Evolutionary conservation across 164 flowering plant genomes (phyloP).

Genomic region (Liriodendron chinense): DNA sequence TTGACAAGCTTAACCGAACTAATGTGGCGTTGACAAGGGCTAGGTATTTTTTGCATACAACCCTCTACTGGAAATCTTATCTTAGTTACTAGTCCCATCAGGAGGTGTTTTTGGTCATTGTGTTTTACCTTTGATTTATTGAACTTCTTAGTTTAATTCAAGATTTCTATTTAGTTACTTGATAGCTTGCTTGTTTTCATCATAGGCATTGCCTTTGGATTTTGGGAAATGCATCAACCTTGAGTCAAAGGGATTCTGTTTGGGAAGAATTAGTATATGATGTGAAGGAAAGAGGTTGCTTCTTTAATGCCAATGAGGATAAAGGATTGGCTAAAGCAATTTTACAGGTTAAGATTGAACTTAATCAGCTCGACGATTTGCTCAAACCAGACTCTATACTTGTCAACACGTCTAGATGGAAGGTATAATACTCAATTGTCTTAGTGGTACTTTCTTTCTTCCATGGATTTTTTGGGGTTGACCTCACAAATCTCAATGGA

Average conservation of each 20-base stretch:
- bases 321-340: constrained; percentile 30
- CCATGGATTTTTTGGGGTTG: no score
- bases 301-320: constrained; percentile 22
- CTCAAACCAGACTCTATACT: constrained; percentile 47
- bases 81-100: not conserved
- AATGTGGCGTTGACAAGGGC: constrained; percentile 73
- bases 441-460: not conserved
- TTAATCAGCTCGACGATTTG: constrained; percentile 65
- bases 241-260: constrained; percentile 17
- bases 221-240: constrained; percentile 24
- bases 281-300: constrained; percentile 21
- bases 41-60: constrained; percentile 30
- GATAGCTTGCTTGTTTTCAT: constrained; percentile 36
- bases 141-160: not conserved
- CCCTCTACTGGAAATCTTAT: not conserved
- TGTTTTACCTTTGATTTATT: not conserved
- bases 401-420: constrained; percentile 59
- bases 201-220: constrained; percentile 48
- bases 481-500: not conserved
- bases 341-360: constrained; percentile 49
- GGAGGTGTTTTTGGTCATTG: not conserved
- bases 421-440: constrained; percentile 38
- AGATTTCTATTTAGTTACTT: not conserved
- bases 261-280: constrained; percentile 24
- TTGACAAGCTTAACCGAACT: constrained; percentile 38